Evolutionary conservation across 164 flowering plant species (phyloP).

Genomic region (Brasenia schreberi): DNA sequence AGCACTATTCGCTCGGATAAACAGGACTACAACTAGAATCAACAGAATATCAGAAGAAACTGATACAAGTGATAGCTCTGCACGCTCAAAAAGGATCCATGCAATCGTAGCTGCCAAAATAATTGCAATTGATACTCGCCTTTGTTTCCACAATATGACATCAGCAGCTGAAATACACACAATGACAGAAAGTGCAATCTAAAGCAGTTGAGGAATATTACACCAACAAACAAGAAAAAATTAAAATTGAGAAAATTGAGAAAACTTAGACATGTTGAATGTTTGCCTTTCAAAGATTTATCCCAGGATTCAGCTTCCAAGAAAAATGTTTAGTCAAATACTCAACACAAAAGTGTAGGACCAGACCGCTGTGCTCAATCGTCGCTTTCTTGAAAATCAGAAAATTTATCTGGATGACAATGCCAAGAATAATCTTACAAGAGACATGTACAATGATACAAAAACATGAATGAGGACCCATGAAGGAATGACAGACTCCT

Average conservation of each 20-base stretch:
- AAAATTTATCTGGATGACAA: neutral
- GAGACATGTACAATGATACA: too few relatives aligned
- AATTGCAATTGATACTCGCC: conserved; percentile 51
- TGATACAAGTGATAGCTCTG: conserved; percentile 71
- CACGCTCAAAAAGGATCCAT: conserved; percentile 67
- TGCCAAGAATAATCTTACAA: neutral
- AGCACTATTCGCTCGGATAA: conserved; percentile 65
- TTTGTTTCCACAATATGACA: conserved; percentile 64
- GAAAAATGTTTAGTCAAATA: neutral
- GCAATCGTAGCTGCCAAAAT: conserved; percentile 62
- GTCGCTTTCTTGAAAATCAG: neutral
- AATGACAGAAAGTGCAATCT: neutral
- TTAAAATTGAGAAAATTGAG: neutral
- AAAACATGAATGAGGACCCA: too few relatives aligned
- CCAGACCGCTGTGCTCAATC: neutral
- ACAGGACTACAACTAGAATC: conserved; percentile 48
- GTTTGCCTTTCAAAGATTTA: neutral
- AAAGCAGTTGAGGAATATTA: neutral
- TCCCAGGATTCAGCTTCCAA: neutral
- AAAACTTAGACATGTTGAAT: neutral
- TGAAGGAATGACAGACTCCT: too few relatives aligned
- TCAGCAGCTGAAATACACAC: conserved; percentile 50
- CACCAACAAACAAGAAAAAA: neutral
- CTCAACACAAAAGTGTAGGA: neutral
- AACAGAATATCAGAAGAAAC: conserved; percentile 75